A percentile compares a stretch with the other conserved stretches of the same genome.
These are phyloP conservation scores for Scedosporium apiospermum DNA, from an alignment of 2,329 filamentous ascomycete species.

Conservation along the genomic window DNA sequence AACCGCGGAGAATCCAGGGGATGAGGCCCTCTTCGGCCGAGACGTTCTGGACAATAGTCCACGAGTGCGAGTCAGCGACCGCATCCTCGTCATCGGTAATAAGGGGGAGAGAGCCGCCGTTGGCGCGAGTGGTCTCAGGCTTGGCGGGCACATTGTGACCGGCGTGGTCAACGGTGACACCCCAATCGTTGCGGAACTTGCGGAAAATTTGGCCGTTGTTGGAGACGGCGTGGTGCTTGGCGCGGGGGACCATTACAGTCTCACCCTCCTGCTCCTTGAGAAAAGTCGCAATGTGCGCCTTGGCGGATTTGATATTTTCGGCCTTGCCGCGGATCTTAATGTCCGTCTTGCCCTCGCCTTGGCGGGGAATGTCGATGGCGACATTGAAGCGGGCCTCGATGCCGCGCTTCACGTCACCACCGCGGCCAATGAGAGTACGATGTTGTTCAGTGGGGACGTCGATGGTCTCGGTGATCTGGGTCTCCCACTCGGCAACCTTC, in stretches of 20 bases:
- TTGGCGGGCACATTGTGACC: slow-evolving; percentile 69
- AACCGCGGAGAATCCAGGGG: slow-evolving; percentile 82
- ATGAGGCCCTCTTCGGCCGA: slow-evolving; percentile 61
- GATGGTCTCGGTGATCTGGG: slow-evolving; percentile 65
- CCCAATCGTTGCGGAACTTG: slow-evolving; percentile 72
- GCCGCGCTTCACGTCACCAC: slow-evolving; percentile 75
- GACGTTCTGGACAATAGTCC: slow-evolving; percentile 63
- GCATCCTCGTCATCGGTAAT: slow-evolving; percentile 78
- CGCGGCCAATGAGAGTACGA: slow-evolving; percentile 80
- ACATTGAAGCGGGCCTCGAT: slow-evolving; percentile 83
- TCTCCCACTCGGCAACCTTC: slow-evolving; percentile 75
- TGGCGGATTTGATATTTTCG: slow-evolving; percentile 72
- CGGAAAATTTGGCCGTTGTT: slow-evolving; percentile 94
- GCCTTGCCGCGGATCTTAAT: slow-evolving; percentile 79
- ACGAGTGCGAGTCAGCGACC: slow-evolving; percentile 62
- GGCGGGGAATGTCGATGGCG: slow-evolving; percentile 81
- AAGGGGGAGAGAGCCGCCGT: slow-evolving; percentile 63
- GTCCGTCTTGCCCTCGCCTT: slow-evolving; percentile 73
- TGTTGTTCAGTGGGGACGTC: slow-evolving; percentile 89
- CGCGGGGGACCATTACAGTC: slow-evolving; percentile 73
- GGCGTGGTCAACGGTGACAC: slow-evolving; percentile 85
- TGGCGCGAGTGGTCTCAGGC: slow-evolving; percentile 47
- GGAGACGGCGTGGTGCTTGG: slow-evolving; percentile 73
- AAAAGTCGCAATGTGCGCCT: slow-evolving; percentile 69
- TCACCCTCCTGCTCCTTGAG: slow-evolving; percentile 83